Conservation (phyloP, 768 basidiomycete species). For the Pleurotus tuoliensis region DNA sequence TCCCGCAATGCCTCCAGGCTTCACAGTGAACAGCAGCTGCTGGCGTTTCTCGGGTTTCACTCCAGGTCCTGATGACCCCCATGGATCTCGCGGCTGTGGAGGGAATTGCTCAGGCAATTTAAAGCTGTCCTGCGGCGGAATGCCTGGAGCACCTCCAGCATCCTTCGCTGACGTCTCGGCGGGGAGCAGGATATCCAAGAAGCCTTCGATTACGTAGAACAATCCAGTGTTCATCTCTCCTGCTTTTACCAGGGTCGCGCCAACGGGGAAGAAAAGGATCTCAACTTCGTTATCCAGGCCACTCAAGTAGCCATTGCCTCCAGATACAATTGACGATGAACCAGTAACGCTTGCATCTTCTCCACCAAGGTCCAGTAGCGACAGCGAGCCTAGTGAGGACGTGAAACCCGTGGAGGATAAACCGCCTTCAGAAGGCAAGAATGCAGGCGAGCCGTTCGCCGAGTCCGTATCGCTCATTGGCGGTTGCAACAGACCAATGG, state of each 20-base stretch:
- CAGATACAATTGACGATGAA: constrained; percentile 47
- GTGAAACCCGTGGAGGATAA: constrained; percentile 37
- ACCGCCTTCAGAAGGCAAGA: constrained; percentile 43
- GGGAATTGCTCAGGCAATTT: not conserved
- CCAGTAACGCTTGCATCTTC: constrained; percentile 67
- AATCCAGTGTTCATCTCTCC: constrained; percentile 87
- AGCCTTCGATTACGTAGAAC: constrained; percentile 95
- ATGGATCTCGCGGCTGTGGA: not conserved
- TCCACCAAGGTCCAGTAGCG: constrained; percentile 67
- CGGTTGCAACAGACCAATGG: constrained; percentile 90
- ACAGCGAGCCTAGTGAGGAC: constrained; percentile 67
- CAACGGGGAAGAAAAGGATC: constrained; percentile 88
- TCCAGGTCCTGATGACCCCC: not conserved
- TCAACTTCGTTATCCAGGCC: constrained; percentile 97
- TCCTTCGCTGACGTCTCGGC: constrained; percentile 28
- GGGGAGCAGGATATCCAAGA: constrained; percentile 87
- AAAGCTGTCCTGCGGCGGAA: not conserved
- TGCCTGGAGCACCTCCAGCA: constrained; percentile 1
- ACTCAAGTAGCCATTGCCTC: constrained; percentile 53
- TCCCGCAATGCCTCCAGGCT: constrained; percentile 96
- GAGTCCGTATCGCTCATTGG: constrained; percentile 69
- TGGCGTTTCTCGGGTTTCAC: constrained; percentile 27
- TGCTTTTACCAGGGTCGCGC: constrained; percentile 79
- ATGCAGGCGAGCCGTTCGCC: constrained; percentile 60
- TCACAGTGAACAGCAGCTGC: constrained; percentile 89